phyloP scores from a whole-genome alignment of 306 rosid species.

The Quercus ilex region DNA sequence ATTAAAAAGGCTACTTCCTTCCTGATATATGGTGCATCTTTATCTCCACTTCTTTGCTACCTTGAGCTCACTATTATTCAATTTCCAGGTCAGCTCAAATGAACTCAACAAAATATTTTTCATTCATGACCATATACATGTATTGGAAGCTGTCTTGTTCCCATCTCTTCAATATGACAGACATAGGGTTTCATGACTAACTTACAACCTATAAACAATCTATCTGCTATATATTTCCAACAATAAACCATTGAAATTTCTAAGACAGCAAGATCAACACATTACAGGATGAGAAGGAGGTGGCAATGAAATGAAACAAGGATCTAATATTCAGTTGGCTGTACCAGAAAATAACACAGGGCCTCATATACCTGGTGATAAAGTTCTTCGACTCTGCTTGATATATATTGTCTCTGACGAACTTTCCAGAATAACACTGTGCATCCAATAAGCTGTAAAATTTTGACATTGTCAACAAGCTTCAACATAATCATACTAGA shows the following conservation, averaged over 20 bases:
- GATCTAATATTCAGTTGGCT: not conserved
- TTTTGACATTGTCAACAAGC: conserved; percentile 39
- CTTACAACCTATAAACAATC: not conserved
- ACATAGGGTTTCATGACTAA: not conserved
- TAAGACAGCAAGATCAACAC: not conserved
- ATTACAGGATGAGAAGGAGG: not conserved
- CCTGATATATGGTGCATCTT: not conserved
- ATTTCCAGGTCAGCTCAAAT: not conserved
- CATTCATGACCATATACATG: not conserved
- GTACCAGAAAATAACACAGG: not conserved
- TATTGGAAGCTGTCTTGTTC: not conserved
- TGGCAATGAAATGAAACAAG: not conserved
- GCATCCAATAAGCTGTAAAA: conserved; percentile 70
- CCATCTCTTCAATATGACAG: not conserved
- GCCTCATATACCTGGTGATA: conserved; percentile 57
- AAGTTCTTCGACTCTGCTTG: conserved; percentile 68
- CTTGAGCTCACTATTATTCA: not conserved
- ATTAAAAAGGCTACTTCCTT: not conserved
- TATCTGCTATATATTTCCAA: not conserved
- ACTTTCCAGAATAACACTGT: conserved; percentile 44
- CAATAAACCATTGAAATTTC: not conserved
- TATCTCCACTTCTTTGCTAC: not conserved
- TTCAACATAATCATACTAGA: conserved; percentile 30
- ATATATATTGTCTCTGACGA: conserved; percentile 30
- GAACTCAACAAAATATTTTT: not conserved